phyloP scores from a whole-genome alignment of 78 protist species.

The Dictyostelium firmibasis region DNA sequence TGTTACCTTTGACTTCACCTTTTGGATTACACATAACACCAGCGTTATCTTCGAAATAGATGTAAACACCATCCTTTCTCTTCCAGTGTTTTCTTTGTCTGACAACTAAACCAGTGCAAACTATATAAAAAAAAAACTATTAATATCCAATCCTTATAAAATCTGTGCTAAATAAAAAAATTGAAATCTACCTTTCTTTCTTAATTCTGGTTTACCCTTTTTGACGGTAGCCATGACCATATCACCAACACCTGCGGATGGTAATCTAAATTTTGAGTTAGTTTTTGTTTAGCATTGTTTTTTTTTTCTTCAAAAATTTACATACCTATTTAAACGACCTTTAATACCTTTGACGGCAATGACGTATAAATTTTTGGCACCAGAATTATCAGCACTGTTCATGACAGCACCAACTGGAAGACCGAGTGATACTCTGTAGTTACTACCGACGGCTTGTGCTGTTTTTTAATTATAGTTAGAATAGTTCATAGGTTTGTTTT shows the following conservation, averaged over 20 bases:
- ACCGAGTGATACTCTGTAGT: conserved; percentile 81
- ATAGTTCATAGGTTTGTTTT: neutral
- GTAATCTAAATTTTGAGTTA: conserved; percentile 90
- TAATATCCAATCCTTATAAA: neutral
- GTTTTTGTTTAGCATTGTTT: neutral
- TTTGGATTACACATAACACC: conserved; percentile 99
- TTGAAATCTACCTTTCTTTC: conserved; percentile 91
- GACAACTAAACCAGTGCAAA: conserved; percentile 96
- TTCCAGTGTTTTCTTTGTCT: conserved; percentile 99
- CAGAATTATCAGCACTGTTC: conserved; percentile 99
- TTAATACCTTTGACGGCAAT: conserved; percentile 96
- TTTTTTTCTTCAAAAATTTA: neutral
- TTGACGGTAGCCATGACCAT: conserved; percentile 98
- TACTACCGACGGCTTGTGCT: conserved; percentile 81
- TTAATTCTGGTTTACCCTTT: conserved; percentile 99
- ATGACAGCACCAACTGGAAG: conserved; percentile 96
- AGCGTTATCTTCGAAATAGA: conserved; percentile 99
- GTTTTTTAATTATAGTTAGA: neutral
- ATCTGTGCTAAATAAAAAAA: neutral
- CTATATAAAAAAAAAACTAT: conserved; percentile 25
- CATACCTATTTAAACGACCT: conserved; percentile 92
- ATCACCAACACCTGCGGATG: conserved; percentile 98
- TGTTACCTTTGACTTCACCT: conserved; percentile 99
- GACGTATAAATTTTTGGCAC: conserved; percentile 99
- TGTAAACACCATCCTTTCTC: conserved; percentile 95